phyloP scores from a whole-genome alignment of 2,329 filamentous ascomycete genomes.

The Xylariomycetidae sp. region DNA sequence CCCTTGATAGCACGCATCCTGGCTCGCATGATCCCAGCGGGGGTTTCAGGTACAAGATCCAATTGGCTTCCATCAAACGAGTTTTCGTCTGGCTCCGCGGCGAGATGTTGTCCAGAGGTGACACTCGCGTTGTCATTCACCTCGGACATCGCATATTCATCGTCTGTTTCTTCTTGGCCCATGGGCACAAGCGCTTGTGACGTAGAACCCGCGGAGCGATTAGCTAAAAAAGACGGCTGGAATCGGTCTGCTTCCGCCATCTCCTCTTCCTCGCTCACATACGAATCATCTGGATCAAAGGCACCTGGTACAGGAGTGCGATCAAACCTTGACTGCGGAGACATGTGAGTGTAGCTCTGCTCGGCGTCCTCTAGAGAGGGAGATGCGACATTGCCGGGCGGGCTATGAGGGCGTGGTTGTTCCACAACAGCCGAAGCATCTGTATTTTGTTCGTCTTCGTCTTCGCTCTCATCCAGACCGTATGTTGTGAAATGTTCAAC shows the following conservation, averaged over 20 bases:
- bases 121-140: constrained; percentile 74
- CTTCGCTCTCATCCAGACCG: constrained; percentile 73
- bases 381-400: constrained; percentile 23
- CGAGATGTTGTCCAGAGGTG: constrained; percentile 67
- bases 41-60: constrained; percentile 44
- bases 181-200: constrained; percentile 56
- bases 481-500: constrained; percentile 99
- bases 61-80: constrained; percentile 48
- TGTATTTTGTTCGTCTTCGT: constrained; percentile 65
- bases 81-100: constrained; percentile 66
- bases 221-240: constrained; percentile 83
- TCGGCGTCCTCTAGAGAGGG: constrained; percentile 23
- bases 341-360: no score
- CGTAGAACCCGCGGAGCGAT: constrained; percentile 80
- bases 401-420: constrained; percentile 43
- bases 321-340: no score
- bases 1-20: constrained; percentile 60
- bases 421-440: no score
- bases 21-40: constrained; percentile 59
- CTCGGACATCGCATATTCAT: constrained; percentile 71
- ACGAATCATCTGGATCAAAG: constrained; percentile 60
- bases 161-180: constrained; percentile 64
- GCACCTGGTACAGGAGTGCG: constrained; percentile 65
- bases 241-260: constrained; percentile 38
- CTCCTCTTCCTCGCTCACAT: constrained; percentile 48